Percentiles rank a stretch among this genome's conserved stretches.
These are phyloP conservation scores for Metrosideros polymorpha DNA, from an alignment of 441 rosid genomes.

Conservation along the genomic window DNA sequence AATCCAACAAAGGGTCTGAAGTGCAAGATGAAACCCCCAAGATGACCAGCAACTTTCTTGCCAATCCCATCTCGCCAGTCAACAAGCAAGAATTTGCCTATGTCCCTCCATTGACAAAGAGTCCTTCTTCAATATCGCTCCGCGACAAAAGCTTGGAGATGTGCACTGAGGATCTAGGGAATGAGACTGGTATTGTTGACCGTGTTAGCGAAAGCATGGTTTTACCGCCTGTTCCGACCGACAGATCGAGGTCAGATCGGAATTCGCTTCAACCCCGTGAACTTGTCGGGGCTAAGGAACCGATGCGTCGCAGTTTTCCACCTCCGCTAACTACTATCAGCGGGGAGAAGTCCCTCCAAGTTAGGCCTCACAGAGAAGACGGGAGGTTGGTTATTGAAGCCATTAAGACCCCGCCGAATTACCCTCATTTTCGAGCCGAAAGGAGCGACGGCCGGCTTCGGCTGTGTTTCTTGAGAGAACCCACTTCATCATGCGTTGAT, in stretches of 20 bases:
- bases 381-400: conserved; percentile 5
- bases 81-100: not conserved
- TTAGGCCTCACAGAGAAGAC: conserved; percentile 1
- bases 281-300: not conserved
- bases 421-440: not conserved
- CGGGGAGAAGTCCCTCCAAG: not conserved
- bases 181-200: conserved; percentile 3
- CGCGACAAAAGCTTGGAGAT: not conserved
- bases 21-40: not conserved
- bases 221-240: not conserved
- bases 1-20: not conserved
- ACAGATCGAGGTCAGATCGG: not conserved
- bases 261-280: not conserved
- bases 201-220: not conserved
- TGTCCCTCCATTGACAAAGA: not conserved
- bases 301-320: not conserved
- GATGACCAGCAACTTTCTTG: not conserved
- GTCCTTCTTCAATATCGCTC: not conserved
- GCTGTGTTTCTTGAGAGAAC: not conserved
- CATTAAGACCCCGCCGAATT: not conserved
- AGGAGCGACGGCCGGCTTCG: conserved; percentile 6
- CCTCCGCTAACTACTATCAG: conserved; percentile 9
- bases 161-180: conserved; percentile 13
- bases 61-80: not conserved
- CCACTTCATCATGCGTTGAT: not conserved